Conservation (phyloP, 2,329 filamentous ascomycete species). For the Microdochium paspali region DNA sequence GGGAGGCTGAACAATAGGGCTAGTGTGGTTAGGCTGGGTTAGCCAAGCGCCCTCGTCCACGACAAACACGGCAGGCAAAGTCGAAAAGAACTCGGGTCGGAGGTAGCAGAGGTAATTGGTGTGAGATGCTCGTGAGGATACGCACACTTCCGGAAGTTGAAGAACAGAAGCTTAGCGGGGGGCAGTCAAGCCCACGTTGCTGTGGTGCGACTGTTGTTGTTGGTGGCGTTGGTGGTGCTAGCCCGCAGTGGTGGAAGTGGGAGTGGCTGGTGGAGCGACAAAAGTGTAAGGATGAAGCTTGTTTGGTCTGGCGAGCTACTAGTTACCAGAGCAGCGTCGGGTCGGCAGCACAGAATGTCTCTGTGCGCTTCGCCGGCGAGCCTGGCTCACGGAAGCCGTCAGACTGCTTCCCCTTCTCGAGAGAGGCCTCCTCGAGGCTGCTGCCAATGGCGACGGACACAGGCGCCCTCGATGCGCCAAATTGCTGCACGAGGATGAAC, state of each 20-base stretch:
- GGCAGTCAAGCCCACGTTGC: neutral
- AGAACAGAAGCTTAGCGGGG: neutral
- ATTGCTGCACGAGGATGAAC: neutral
- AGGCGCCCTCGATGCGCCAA: neutral
- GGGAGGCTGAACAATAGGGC: neutral
- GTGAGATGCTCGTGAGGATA: no score
- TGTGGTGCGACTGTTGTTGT: neutral
- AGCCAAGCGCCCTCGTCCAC: neutral
- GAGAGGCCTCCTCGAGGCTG: neutral
- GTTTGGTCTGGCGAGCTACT: neutral
- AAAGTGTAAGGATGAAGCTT: neutral
- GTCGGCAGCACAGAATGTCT: neutral
- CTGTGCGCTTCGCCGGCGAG: neutral
- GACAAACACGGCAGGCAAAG: neutral
- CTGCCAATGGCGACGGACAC: neutral
- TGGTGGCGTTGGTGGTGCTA: neutral
- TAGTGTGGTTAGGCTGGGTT: neutral
- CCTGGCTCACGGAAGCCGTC: no score
- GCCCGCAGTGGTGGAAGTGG: neutral
- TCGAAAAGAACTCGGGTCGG: neutral
- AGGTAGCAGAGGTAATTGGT: no score
- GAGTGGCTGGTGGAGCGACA: neutral
- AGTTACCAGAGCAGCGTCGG: no score
- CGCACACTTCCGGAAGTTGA: no score
- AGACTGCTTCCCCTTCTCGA: no score